Evolutionary conservation across 805 yeast species (phyloP), one percentile per base, ranked within the genome.

Genomic region (Starmerella sirachaensis): DNA sequence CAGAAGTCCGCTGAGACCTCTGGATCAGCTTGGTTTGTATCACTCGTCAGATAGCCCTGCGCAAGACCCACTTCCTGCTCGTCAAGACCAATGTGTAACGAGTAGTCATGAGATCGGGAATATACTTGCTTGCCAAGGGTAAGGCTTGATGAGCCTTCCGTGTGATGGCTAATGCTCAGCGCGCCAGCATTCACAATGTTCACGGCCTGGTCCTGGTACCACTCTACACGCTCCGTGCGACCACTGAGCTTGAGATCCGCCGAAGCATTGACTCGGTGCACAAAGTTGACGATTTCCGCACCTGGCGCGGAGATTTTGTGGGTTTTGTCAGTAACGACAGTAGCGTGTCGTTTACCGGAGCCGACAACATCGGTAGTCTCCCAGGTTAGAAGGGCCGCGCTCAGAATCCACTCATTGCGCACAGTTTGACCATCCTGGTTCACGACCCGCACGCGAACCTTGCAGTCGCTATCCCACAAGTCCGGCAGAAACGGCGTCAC

Each of bases 401-500:
- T 51, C 19, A 58, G 37, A n/a, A 56, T 47, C 61, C 62, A 58
- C 33, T 55, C 46, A 23, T 50, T 33, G 12, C 21, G 13, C 6
- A 29, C 38, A n/a, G 32, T 32, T 16, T 29, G 23, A 25, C 42
- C 44, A 24, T 34, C 32, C 3, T 47, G 44, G 29, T 51, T 44
- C 10, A 13, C 73, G 47, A 76, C 74, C 6, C 69, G 61, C 12
- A 79, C 59, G 44, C 66, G 70, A 31, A 79, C 57, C 33, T 61
- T 63, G 6, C 68, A 30, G 8, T 57, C 53, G 12, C 61, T 57
- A 12, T 58, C 46, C 85, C 86, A 79, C 18, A 82, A 54, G 14
- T 60, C 52, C 2, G 93, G 91, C 42, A 83, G 58, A 43, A 74
- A 64, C 1, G 79, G 72, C 10, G 86, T 70, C 34, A 84, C 50